Conservation (phyloP, 192 early-diverging fungal genomes). For the Kappamyces sp. region DNA sequence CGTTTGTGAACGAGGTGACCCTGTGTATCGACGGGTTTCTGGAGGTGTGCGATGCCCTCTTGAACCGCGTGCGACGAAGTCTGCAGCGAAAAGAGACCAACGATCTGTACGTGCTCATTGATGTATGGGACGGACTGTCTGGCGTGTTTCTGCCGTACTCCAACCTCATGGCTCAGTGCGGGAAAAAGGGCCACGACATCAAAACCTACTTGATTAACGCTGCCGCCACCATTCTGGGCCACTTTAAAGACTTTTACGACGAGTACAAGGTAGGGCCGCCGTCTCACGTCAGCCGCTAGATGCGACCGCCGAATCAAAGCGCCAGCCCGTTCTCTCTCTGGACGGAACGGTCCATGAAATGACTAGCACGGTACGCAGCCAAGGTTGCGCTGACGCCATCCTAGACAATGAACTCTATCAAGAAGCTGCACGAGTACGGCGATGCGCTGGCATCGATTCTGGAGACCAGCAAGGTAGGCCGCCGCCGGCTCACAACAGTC, state of each 20-base stretch:
- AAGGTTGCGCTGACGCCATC: neutral
- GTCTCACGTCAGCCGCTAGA: neutral
- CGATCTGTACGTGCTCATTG: constrained; percentile 65
- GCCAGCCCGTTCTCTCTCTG: constrained; percentile 42
- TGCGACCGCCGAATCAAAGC: constrained; percentile 2
- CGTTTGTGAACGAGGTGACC: constrained; percentile 41
- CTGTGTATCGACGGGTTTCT: constrained; percentile 43
- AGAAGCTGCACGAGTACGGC: constrained; percentile 48
- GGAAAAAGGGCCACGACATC: constrained; percentile 39
- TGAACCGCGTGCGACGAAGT: constrained; percentile 44
- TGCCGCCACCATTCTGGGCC: constrained; percentile 46
- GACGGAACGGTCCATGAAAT: constrained; percentile 85
- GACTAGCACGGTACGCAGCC: constrained; percentile 60
- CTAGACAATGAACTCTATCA: constrained; percentile 59
- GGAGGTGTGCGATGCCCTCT: constrained; percentile 48
- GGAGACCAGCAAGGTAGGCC: constrained; percentile 5
- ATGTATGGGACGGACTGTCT: constrained; percentile 32
- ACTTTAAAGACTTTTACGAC: constrained; percentile 63
- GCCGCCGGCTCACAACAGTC: neutral
- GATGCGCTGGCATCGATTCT: constrained; percentile 54
- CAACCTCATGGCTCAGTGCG: constrained; percentile 15
- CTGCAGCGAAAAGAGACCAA: constrained; percentile 37
- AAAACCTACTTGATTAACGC: constrained; percentile 43
- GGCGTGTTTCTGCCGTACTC: constrained; percentile 23
- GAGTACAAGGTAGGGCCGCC: constrained; percentile 54